Evolutionary conservation across 1,139 yeast genomes (phyloP).

Genomic region (Chernovozyma sophiae-reginae): DNA sequence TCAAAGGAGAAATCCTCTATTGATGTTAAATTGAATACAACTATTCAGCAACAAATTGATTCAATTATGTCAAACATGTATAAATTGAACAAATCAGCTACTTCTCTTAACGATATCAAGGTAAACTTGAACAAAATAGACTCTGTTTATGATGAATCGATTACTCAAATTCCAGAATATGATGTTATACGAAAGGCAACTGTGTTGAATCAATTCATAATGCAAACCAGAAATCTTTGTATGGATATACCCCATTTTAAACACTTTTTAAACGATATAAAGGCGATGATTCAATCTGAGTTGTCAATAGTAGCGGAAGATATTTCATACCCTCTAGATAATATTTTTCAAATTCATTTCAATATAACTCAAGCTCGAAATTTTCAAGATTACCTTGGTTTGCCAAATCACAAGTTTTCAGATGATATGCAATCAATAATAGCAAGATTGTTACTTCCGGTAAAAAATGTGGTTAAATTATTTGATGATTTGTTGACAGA

Average conservation of each 20-base stretch:
- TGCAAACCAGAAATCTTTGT: constrained; percentile 63
- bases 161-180: constrained; percentile 51
- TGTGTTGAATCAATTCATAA: constrained; percentile 65
- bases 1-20: constrained; percentile 65
- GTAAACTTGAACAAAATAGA: constrained; percentile 58
- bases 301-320: constrained; percentile 45
- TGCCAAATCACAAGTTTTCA: constrained; percentile 49
- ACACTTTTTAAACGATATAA: constrained; percentile 46
- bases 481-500: constrained; percentile 67
- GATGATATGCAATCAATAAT: constrained; percentile 73
- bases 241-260: constrained; percentile 59
- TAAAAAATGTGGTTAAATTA: constrained; percentile 44
- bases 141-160: constrained; percentile 49
- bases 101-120: constrained; percentile 45
- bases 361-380: constrained; percentile 68
- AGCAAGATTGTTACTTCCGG: constrained; percentile 52
- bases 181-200: constrained; percentile 61
- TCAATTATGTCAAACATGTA: constrained; percentile 41
- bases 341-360: constrained; percentile 65
- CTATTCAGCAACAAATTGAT: constrained; percentile 59
- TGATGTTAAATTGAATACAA: constrained; percentile 66
- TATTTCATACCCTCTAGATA: constrained; percentile 55
- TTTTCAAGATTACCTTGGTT: constrained; percentile 68
- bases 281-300: constrained; percentile 51
- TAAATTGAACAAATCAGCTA: constrained; percentile 32